Evolutionary conservation across 2,329 filamentous ascomycete species (phyloP).

Genomic region (Leptographium wingfieldii): DNA sequence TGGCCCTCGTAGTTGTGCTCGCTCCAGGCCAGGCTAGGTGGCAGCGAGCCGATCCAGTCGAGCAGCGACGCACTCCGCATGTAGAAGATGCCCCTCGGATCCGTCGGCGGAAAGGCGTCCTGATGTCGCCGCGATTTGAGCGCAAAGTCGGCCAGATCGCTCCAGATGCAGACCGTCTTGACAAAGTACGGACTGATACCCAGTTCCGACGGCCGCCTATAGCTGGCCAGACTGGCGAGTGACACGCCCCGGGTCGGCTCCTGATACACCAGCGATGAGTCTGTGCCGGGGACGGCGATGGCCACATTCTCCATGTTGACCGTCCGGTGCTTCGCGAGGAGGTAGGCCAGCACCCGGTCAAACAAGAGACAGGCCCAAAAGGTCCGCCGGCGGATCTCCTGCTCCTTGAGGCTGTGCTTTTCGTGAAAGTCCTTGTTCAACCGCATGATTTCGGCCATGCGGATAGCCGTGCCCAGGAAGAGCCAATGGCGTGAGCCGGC

Average conservation of each 20-base stretch:
- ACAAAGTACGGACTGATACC: constrained; percentile 11
- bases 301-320: constrained; percentile 2
- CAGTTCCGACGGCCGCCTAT: constrained; percentile 9
- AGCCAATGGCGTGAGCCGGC: constrained; percentile 15
- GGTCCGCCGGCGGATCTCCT: constrained; percentile 7
- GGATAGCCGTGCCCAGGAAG: constrained; percentile 13
- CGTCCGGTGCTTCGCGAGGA: constrained; percentile 10
- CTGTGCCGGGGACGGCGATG: constrained; percentile 11
- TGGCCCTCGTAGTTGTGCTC: constrained; percentile 9
- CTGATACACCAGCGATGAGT: constrained; percentile 10
- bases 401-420: constrained; percentile 13
- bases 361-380: constrained; percentile 10
- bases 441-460: constrained; percentile 16
- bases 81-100: constrained; percentile 5
- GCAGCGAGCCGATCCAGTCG: constrained; percentile 10
- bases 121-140: constrained; percentile 4
- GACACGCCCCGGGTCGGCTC: constrained; percentile 10
- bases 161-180: constrained; percentile 11
- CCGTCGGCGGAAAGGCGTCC: constrained; percentile 9
- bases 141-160: constrained; percentile 10
- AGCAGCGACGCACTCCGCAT: constrained; percentile 3
- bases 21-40: constrained; percentile 10
- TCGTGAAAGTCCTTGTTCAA: constrained; percentile 16
- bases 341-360: constrained; percentile 4
- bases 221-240: constrained; percentile 5